Conservation (phyloP, 1,139 yeast genomes). For the Saccharomyces hybrid region DNA sequence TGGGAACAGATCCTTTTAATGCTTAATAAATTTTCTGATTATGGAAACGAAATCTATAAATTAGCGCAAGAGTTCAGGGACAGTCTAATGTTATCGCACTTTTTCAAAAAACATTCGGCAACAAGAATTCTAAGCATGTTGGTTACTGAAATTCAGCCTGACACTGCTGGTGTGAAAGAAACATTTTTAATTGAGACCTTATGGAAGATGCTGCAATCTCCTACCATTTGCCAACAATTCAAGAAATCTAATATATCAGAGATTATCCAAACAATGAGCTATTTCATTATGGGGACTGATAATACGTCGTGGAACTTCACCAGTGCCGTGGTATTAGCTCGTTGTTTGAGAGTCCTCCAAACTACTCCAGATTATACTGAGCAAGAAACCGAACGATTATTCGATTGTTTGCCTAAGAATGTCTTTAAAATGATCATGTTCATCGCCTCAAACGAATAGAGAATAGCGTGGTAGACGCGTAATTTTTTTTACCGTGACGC, state of each 20-base stretch:
- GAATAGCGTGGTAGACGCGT: not conserved
- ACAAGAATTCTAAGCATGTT: constrained; percentile 16
- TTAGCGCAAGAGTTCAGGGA: constrained; percentile 22
- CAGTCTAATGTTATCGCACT: constrained; percentile 10
- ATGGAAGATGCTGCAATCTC: constrained; percentile 2
- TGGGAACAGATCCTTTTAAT: constrained; percentile 18
- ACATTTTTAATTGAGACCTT: constrained; percentile 20
- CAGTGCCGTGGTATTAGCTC: constrained; percentile 11
- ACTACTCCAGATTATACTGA: not conserved
- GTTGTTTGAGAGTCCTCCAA: constrained; percentile 2
- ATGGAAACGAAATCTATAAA: constrained; percentile 20
- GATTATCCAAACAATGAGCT: constrained; percentile 17
- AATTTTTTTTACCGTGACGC: not conserved
- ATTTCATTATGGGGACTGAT: constrained; percentile 7
- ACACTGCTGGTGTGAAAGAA: constrained; percentile 11
- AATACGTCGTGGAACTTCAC: constrained; percentile 18
- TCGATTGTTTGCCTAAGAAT: constrained; percentile 6
- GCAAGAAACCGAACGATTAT: constrained; percentile 7
- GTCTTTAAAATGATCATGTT: constrained; percentile 9
- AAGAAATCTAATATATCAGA: constrained; percentile 16
- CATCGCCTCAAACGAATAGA: constrained; percentile 6
- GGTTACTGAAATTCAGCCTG: constrained; percentile 10
- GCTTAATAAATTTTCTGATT: constrained; percentile 18
- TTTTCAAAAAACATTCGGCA: constrained; percentile 14
- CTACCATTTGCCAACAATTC: not conserved